Evolutionary conservation across 495 filamentous ascomycete species (phyloP).

Genomic region (Xylaria nigripes): DNA sequence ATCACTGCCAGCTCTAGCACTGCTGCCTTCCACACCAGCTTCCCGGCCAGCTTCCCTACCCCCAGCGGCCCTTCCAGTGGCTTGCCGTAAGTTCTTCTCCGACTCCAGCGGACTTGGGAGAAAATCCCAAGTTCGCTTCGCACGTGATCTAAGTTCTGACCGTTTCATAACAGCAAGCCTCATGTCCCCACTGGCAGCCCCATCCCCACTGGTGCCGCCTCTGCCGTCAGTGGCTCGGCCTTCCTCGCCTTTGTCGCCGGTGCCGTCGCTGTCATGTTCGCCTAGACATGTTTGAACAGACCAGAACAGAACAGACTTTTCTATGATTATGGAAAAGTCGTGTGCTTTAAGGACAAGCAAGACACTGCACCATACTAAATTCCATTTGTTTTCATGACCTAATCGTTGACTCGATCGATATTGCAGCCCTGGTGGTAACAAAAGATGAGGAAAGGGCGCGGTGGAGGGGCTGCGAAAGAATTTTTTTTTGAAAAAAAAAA

Average conservation of each 20-base stretch:
- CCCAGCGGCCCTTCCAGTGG: constrained; percentile 25
- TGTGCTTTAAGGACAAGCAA: too few species aligned
- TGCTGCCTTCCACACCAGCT: constrained; percentile 3
- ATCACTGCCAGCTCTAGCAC: constrained; percentile 32
- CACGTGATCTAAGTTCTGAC: background rate
- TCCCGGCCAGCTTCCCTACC: constrained; percentile 23
- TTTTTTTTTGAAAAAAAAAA: too few species aligned
- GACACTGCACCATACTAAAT: too few species aligned
- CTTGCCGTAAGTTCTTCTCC: constrained; percentile 20
- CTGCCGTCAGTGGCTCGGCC: constrained; percentile 36
- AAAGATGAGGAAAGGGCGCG: too few species aligned
- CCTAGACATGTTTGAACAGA: too few species aligned
- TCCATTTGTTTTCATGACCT: too few species aligned
- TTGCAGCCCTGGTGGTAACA: too few species aligned
- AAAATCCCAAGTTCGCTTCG: background rate
- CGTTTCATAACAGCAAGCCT: background rate
- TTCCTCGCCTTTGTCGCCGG: constrained; percentile 43
- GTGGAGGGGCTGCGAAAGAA: too few species aligned
- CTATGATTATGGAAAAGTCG: too few species aligned
- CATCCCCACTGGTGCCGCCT: constrained; percentile 39
- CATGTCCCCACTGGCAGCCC: constrained; percentile 26
- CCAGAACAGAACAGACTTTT: too few species aligned
- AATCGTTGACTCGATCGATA: too few species aligned
- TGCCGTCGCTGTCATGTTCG: constrained; percentile 43
- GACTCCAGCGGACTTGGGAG: constrained; percentile 11